Evolutionary conservation across 768 basidiomycete species (phyloP), one percentile per base, ranked within the genome.

Genomic region (Rhodotorula paludigena): DNA sequence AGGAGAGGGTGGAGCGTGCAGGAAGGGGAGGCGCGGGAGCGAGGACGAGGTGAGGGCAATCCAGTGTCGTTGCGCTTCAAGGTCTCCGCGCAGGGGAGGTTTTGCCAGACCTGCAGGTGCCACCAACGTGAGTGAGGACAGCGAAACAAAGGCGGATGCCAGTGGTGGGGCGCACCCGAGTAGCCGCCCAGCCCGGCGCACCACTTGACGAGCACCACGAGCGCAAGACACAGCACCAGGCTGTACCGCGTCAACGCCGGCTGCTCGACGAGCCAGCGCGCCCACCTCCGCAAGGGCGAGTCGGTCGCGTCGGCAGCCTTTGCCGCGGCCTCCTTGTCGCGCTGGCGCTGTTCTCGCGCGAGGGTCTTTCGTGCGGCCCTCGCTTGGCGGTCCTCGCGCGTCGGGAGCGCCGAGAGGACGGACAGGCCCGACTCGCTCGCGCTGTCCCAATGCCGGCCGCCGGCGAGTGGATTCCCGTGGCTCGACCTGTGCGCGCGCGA

Each of bases 171-270:
- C 66, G 63, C 67, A 89, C 91, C 91, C 39, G 90, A 92, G 79
- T 92, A 92, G 28, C 85, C 83, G 23, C 88, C 89, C 36, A 92
- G 73, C 21, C 89, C 87, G 38, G 89, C 80, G 64, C 82, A 82
- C 80, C 85, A 85, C 77, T 88, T 90, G 63, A 89, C 78, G 75
- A 84, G 81, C 16, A 73, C 52, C 28, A 63, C 60, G 18, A 70
- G 8, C 5, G 57, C 45, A 15, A 75, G 4, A 8, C 42, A n/a
- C 21, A 66, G 16, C 15, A 38, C 28, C 6, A 72, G 14, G 14
- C 30, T 35, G 11, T 39, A 44, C 20, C 15, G 32, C 6, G 28
- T 30, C 1, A 52, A 38, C 25, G 12, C 42, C 28, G 38, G 53
- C 59, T 41, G 47, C 5, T 49, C 47, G 18, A 52, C 8, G 23